Percentiles rank a stretch among this genome's conserved stretches.
Evolutionary conservation across 768 basidiomycete species (phyloP).

Genomic region (Phanerochaete carnosa): DNA sequence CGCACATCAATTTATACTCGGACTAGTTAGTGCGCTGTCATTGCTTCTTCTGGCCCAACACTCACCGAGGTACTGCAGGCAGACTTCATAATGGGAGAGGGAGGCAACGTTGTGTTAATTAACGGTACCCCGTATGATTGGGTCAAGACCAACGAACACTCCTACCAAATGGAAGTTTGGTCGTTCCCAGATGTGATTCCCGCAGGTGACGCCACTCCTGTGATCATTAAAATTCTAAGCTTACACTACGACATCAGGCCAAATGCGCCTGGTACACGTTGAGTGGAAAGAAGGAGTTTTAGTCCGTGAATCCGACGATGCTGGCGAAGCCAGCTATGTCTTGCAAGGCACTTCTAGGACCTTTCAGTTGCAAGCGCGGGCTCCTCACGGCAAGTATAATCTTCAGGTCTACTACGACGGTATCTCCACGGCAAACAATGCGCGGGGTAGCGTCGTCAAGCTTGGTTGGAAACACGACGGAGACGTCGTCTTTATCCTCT

Average conservation of each 20-base stretch:
- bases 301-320: neutral
- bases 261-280: neutral
- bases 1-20: no score
- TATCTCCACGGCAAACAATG: slow-evolving; percentile 1
- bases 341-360: slow-evolving; percentile 1
- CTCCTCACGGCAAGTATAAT: neutral
- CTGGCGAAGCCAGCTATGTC: slow-evolving; percentile 1
- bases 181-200: slow-evolving; percentile 3
- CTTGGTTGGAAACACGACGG: slow-evolving; percentile 10
- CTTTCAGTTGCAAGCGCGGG: slow-evolving; percentile 8
- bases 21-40: no score
- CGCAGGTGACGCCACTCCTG: neutral
- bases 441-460: slow-evolving; percentile 1
- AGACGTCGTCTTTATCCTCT: slow-evolving; percentile 6
- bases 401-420: neutral
- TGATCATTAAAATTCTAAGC: neutral
- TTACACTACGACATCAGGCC: neutral
- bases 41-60: neutral
- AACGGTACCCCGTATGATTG: slow-evolving; percentile 10
- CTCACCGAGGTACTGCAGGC: neutral
- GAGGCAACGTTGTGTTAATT: slow-evolving; percentile 1
- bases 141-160: neutral
- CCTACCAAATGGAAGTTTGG: slow-evolving; percentile 10
- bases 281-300: slow-evolving; percentile 4
- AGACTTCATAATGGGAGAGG: neutral